A percentile compares a stretch with the other conserved stretches of the same genome.
These are phyloP conservation scores for Fusarium sp. DNA, from an alignment of 2,329 filamentous ascomycete species.

Conservation along the genomic window DNA sequence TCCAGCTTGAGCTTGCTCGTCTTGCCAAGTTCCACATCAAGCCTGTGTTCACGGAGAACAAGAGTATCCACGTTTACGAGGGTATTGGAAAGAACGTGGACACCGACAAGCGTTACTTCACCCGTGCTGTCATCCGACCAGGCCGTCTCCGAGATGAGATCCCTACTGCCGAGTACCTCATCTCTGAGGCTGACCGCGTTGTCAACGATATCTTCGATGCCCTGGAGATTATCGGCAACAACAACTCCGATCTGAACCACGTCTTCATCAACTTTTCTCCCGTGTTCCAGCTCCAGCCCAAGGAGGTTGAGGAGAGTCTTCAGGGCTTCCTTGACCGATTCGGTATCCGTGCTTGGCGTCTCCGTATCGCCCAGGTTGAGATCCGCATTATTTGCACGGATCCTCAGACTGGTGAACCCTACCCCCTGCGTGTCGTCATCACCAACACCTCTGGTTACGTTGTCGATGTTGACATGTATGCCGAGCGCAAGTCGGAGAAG, in stretches of 20 bases:
- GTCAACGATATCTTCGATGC: constrained; percentile 99
- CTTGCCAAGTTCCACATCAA: constrained; percentile 98
- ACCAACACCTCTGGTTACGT: constrained; percentile 99
- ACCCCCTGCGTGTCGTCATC: constrained; percentile 94
- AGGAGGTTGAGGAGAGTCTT: constrained; percentile 91
- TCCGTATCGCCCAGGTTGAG: constrained; percentile 96
- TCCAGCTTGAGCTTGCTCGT: constrained; percentile 96
- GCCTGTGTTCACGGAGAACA: constrained; percentile 98
- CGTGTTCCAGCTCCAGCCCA: constrained; percentile 90
- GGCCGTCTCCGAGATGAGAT: constrained; percentile 97
- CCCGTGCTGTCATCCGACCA: constrained; percentile 92
- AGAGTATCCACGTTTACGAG: constrained; percentile 99
- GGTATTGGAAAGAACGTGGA: constrained; percentile 94
- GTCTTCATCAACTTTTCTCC: constrained; percentile 99
- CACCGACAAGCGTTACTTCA: constrained; percentile 98
- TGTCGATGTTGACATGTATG: constrained; percentile 96
- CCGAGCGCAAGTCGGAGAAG: constrained; percentile 97
- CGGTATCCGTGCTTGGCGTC: constrained; percentile 91
- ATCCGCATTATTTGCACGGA: constrained; percentile 99
- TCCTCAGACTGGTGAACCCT: constrained; percentile 81
- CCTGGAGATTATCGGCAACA: constrained; percentile 98
- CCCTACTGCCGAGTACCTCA: constrained; percentile 97
- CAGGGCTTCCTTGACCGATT: constrained; percentile 97
- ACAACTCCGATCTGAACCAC: constrained; percentile 99
- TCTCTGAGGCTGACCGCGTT: constrained; percentile 94